These are phyloP conservation scores for Elongisporangium anandrum DNA, from an alignment of 352 stramenopile genomes.

Conservation along the genomic window DNA sequence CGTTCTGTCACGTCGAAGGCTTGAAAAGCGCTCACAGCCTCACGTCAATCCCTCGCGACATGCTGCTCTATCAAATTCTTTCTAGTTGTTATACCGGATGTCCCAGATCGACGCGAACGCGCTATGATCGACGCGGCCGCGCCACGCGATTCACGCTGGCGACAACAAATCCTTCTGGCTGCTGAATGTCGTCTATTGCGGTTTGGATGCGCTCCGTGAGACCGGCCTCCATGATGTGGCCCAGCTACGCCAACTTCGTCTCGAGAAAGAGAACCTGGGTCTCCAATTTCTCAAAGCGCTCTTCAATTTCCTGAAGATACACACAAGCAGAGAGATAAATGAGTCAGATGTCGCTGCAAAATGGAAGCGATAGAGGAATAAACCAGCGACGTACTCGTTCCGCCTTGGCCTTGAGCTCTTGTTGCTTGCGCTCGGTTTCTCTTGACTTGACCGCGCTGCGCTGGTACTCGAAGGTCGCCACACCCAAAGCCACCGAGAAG, in stretches of 20 bases:
- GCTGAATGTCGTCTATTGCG: conserved; percentile 9
- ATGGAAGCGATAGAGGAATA: too few relatives aligned
- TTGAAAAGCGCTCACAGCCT: neutral
- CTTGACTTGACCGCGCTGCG: conserved; percentile 46
- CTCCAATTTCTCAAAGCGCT: conserved; percentile 48
- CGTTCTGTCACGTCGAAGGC: neutral
- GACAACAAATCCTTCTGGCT: neutral
- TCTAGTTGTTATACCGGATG: too few relatives aligned
- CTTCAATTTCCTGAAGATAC: conserved; percentile 31
- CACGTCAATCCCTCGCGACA: neutral
- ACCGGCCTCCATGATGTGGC: conserved; percentile 28
- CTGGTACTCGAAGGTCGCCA: conserved; percentile 73
- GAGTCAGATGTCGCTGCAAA: too few relatives aligned
- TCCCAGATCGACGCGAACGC: neutral
- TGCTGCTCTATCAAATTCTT: neutral
- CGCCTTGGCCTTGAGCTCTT: conserved; percentile 37
- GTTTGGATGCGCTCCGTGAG: conserved; percentile 3
- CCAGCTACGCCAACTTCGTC: conserved; percentile 27
- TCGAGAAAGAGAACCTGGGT: conserved; percentile 43
- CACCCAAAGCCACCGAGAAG: conserved; percentile 68
- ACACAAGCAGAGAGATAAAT: too few relatives aligned
- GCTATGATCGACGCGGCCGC: neutral
- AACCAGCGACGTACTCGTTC: conserved; percentile 18
- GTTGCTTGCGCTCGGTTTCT: conserved; percentile 54
- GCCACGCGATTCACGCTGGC: neutral